These are phyloP conservation scores for Psilocybe subaeruginosa DNA, from an alignment of 768 basidiomycete species.

Conservation along the genomic window DNA sequence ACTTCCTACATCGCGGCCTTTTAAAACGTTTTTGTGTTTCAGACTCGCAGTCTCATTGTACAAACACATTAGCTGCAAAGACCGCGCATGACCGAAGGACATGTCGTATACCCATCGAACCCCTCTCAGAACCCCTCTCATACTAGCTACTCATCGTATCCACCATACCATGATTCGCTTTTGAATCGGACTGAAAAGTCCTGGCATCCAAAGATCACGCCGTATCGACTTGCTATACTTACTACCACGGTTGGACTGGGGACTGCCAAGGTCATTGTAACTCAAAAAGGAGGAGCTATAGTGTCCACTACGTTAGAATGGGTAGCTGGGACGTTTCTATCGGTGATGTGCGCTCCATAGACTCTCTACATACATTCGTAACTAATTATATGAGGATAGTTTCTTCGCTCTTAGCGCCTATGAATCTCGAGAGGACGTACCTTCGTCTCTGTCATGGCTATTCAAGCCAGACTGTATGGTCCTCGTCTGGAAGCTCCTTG, in stretches of 20 bases:
- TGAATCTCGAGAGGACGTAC: not conserved
- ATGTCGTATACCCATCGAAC: too few relatives aligned
- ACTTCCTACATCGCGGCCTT: too few relatives aligned
- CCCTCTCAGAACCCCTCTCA: too few relatives aligned
- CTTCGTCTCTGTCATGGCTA: slow-evolving; percentile 3
- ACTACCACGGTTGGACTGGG: slow-evolving; percentile 4
- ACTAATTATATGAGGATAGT: not conserved
- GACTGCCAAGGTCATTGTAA: slow-evolving; percentile 7
- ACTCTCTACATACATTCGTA: not conserved
- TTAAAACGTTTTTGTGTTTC: too few relatives aligned
- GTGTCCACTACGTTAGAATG: slow-evolving; percentile 17
- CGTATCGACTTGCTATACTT: slow-evolving; percentile 10
- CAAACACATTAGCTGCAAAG: too few relatives aligned
- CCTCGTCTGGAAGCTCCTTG: slow-evolving; percentile 3
- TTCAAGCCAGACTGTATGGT: slow-evolving; percentile 14
- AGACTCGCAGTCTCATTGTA: too few relatives aligned
- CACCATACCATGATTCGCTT: too few relatives aligned
- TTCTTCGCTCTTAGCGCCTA: slow-evolving; percentile 4
- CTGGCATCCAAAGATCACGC: slow-evolving; percentile 22
- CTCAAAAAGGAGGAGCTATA: slow-evolving; percentile 1
- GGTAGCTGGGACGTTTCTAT: slow-evolving; percentile 11
- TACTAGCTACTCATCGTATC: too few relatives aligned
- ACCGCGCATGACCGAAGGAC: too few relatives aligned
- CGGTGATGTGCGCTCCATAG: slow-evolving; percentile 10
- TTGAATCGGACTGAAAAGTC: too few relatives aligned